These are phyloP conservation scores for Ceratobasidium sp. DNA, from an alignment of 1,284 basidiomycete genomes.

Conservation along the genomic window DNA sequence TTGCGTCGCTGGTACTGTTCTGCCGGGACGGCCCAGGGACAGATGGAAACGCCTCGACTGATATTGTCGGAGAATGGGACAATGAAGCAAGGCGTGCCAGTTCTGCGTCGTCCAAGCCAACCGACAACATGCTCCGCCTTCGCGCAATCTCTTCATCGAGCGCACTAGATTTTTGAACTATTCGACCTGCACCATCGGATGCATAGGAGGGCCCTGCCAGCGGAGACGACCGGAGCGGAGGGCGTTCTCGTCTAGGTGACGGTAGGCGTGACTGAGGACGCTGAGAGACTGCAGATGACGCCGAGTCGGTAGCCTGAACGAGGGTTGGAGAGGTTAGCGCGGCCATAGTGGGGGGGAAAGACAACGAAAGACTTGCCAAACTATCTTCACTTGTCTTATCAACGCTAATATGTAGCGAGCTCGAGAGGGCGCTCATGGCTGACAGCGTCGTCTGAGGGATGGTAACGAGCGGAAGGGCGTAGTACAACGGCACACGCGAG, in stretches of 20 bases:
- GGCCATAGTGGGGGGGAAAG: background rate
- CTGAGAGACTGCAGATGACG: background rate
- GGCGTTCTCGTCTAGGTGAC: constrained; percentile 25
- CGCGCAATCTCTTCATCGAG: constrained; percentile 36
- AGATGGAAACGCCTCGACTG: background rate
- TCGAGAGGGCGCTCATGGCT: background rate
- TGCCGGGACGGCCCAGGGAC: constrained; percentile 1
- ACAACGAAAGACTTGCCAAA: background rate
- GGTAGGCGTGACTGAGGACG: constrained; percentile 1
- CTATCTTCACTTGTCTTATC: background rate
- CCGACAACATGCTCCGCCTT: background rate
- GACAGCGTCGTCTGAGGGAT: background rate
- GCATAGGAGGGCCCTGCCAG: constrained; percentile 38
- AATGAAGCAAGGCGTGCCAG: constrained; percentile 19
- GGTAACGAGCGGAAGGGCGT: constrained; percentile 4
- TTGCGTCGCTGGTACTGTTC: constrained; percentile 9
- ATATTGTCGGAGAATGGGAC: background rate
- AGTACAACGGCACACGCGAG: background rate
- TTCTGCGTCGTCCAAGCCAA: constrained; percentile 4
- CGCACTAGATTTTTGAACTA: constrained; percentile 28
- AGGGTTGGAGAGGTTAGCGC: background rate
- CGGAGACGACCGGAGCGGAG: constrained; percentile 31
- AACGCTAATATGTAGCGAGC: background rate
- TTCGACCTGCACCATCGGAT: constrained; percentile 15
- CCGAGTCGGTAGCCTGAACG: too few relatives aligned